Evolutionary conservation across 352 stramenopile species (phyloP).

Genomic region (Phytophthora europaea): DNA sequence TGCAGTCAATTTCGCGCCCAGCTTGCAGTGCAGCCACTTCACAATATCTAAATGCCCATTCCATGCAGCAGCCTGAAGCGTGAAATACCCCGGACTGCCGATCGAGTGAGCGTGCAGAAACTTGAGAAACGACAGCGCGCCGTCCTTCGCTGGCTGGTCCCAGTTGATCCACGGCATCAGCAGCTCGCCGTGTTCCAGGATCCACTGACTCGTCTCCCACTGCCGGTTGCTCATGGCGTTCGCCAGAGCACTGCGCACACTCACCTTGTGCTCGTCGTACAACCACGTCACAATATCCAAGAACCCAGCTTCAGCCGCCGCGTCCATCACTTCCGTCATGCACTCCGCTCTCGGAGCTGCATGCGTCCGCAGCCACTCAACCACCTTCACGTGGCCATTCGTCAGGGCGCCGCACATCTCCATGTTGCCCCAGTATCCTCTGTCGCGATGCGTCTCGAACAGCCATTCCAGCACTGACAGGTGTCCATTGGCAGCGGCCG

Average conservation of each 20-base stretch:
- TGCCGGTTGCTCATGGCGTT: constrained; percentile 26
- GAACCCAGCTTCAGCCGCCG: constrained; percentile 15
- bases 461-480: constrained; percentile 36
- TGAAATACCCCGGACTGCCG: constrained; percentile 22
- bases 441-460: constrained; percentile 18
- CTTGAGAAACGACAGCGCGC: constrained; percentile 29
- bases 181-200: constrained; percentile 27
- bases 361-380: constrained; percentile 26
- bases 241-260: constrained; percentile 8
- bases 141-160: constrained; percentile 30
- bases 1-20: constrained; percentile 2
- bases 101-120: constrained; percentile 26
- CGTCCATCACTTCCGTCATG: constrained; percentile 29
- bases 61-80: constrained; percentile 21
- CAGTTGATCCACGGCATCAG: constrained; percentile 33
- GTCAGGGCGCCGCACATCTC: constrained; percentile 32
- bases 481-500: constrained; percentile 27
- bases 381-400: constrained; percentile 19
- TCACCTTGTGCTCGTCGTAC: constrained; percentile 22
- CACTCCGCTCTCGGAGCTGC: constrained; percentile 20
- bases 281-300: constrained; percentile 34
- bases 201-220: constrained; percentile 31
- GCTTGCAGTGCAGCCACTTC: constrained; percentile 30
- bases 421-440: constrained; percentile 34
- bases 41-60: constrained; percentile 33